phyloP scores from a whole-genome alignment of 768 basidiomycete species.

The Terana coerulea region DNA sequence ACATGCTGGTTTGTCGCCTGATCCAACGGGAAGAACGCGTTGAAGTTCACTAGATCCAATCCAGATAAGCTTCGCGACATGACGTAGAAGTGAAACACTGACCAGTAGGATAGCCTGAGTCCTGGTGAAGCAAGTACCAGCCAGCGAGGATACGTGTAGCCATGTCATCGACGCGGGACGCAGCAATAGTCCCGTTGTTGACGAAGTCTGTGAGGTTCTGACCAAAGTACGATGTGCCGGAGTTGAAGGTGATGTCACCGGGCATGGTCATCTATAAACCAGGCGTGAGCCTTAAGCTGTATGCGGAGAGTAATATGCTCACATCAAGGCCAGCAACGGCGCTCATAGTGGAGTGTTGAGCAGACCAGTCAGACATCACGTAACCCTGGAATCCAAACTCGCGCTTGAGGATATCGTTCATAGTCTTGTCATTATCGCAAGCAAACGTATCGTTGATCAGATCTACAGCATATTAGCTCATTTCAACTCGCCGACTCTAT shows the following conservation, averaged over 20 bases:
- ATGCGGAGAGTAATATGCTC: conserved; percentile 20
- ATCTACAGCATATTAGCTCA: conserved; percentile 35
- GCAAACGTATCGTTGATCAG: conserved; percentile 68
- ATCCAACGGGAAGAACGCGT: conserved; percentile 53
- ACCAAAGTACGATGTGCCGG: conserved; percentile 60
- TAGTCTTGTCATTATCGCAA: conserved; percentile 66
- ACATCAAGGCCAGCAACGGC: conserved; percentile 64
- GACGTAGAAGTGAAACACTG: not conserved
- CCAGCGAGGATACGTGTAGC: conserved; percentile 72
- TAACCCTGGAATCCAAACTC: conserved; percentile 78
- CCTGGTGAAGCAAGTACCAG: conserved; percentile 68
- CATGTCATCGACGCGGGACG: conserved; percentile 72
- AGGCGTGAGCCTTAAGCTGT: not conserved
- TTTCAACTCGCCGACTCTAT: not conserved
- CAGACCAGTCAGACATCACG: conserved; percentile 75
- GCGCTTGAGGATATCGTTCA: conserved; percentile 73
- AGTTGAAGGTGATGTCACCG: conserved; percentile 48
- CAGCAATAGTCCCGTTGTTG: conserved; percentile 65
- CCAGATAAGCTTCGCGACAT: not conserved
- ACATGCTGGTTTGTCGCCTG: conserved; percentile 54
- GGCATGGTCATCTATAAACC: conserved; percentile 66
- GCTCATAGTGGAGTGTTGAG: conserved; percentile 58
- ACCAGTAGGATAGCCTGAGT: conserved; percentile 52
- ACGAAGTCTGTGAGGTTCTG: conserved; percentile 65
- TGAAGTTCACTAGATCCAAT: conserved; percentile 53